These are phyloP conservation scores for Tolypocladium guangdongense DNA, from an alignment of 2,329 filamentous ascomycete species.

Conservation along the genomic window DNA sequence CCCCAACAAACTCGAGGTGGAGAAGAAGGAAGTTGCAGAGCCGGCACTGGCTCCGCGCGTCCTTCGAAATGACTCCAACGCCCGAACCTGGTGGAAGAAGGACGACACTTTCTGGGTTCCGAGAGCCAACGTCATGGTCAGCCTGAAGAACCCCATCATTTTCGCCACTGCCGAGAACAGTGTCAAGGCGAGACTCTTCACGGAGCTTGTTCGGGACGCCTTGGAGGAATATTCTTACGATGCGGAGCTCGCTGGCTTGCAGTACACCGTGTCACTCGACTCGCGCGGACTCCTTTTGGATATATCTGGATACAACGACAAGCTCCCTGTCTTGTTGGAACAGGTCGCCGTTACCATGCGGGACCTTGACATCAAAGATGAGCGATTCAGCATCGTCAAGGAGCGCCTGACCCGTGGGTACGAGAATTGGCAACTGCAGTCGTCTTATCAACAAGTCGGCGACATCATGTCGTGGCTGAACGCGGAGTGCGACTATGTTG, in stretches of 20 bases:
- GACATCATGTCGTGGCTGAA: conserved; percentile 75
- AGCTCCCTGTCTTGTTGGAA: conserved; percentile 80
- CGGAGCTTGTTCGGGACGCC: conserved; percentile 77
- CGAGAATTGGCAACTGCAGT: conserved; percentile 78
- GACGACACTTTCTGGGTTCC: conserved; percentile 98
- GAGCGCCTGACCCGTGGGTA: conserved; percentile 68
- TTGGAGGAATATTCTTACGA: conserved; percentile 92
- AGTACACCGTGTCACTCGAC: conserved; percentile 68
- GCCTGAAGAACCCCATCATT: conserved; percentile 68
- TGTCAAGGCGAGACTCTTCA: conserved; percentile 70
- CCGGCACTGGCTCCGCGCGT: conserved; percentile 66
- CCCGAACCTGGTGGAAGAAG: conserved; percentile 94
- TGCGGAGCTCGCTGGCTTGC: conserved; percentile 80
- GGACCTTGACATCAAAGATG: conserved; percentile 72
- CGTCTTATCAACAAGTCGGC: conserved; percentile 80
- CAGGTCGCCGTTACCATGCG: conserved; percentile 79
- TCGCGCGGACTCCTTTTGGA: conserved; percentile 65
- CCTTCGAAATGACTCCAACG: conserved; percentile 70
- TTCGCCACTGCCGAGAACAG: conserved; percentile 67
- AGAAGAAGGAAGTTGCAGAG: conserved; percentile 80
- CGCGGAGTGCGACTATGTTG: conserved; percentile 64
- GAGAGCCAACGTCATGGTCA: conserved; percentile 78
- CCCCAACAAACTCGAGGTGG: conserved; percentile 82
- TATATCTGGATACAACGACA: conserved; percentile 91
- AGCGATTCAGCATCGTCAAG: conserved; percentile 84